Evolutionary conservation across 2,329 filamentous ascomycete genomes (phyloP).

Genomic region (Didymosphaeria variabile): DNA sequence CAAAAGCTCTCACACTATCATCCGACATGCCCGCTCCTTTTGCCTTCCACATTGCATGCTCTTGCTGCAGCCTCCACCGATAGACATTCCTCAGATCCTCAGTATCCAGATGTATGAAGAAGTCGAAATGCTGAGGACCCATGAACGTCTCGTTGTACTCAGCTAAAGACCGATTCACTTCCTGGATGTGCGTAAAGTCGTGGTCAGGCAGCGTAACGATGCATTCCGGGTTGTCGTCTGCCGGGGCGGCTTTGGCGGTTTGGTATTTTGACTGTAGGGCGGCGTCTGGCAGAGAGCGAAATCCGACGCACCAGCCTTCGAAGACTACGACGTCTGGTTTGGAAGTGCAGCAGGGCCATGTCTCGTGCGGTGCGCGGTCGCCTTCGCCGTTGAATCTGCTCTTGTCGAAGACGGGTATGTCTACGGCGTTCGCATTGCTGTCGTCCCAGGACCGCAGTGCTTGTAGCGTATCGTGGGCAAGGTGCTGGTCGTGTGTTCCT

Average conservation of each 20-base stretch:
- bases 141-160: slow-evolving; percentile 60
- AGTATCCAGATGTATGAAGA: slow-evolving; percentile 75
- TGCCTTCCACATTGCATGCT: slow-evolving; percentile 71
- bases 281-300: slow-evolving; percentile 69
- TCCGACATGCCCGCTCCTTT: slow-evolving; percentile 83
- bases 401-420: slow-evolving; percentile 85
- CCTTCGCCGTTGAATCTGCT: slow-evolving; percentile 78
- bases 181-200: slow-evolving; percentile 63
- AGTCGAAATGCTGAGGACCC: slow-evolving; percentile 58
- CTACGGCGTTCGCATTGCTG: slow-evolving; percentile 47
- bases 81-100: slow-evolving; percentile 80
- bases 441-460: slow-evolving; percentile 61
- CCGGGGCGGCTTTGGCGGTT: slow-evolving; percentile 60
- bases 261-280: slow-evolving; percentile 64
- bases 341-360: slow-evolving; percentile 69
- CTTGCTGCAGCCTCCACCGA: slow-evolving; percentile 83
- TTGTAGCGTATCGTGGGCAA: slow-evolving; percentile 71
- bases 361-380: slow-evolving; percentile 70
- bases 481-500: slow-evolving; percentile 78
- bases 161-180: slow-evolving; percentile 67
- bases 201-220: slow-evolving; percentile 62
- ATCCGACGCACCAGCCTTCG: slow-evolving; percentile 92
- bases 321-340: slow-evolving; percentile 76
- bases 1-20: slow-evolving; percentile 79
- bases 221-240: slow-evolving; percentile 14